Conservation (phyloP, 306 rosid genomes). For the Gastrolobium villosum region DNA sequence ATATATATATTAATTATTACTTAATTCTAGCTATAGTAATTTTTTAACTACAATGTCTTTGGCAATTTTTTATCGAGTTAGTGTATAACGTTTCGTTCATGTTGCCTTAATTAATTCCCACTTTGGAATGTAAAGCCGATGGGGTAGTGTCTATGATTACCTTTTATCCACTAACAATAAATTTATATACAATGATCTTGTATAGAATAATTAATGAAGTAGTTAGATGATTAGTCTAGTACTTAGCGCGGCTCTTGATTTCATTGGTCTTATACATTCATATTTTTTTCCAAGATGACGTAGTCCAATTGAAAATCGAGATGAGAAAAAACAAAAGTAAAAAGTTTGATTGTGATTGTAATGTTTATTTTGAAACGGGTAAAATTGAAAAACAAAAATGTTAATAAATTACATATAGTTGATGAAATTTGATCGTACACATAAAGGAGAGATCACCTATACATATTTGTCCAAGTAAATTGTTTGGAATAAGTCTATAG, state of each 20-base stretch:
- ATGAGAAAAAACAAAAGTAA: neutral
- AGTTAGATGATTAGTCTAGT: slow-evolving; percentile 41
- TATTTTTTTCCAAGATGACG: neutral
- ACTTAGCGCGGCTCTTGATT: neutral
- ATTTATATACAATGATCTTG: slow-evolving; percentile 6
- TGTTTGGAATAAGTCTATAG: too few relatives aligned
- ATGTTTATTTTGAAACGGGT: slow-evolving; percentile 13
- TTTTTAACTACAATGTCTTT: neutral
- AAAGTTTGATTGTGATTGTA: slow-evolving; percentile 6
- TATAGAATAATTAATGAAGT: slow-evolving; percentile 7
- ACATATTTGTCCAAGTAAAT: neutral
- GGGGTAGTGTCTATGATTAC: slow-evolving; percentile 43
- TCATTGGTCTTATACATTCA: neutral
- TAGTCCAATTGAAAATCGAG: neutral
- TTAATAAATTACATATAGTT: neutral
- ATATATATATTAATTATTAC: neutral
- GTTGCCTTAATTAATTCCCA: slow-evolving; percentile 26
- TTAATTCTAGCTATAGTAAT: neutral
- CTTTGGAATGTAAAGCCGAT: slow-evolving; percentile 51
- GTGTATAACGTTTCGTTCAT: neutral
- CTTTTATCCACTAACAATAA: slow-evolving; percentile 45
- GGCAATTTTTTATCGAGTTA: neutral
- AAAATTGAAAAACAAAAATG: neutral
- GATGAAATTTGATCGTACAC: neutral
- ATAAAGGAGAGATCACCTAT: neutral